A percentile compares a stretch with the other conserved stretches of the same genome.
phyloP scores from a whole-genome alignment of 148 eudicot genomes.

The Diospyros kaki region DNA sequence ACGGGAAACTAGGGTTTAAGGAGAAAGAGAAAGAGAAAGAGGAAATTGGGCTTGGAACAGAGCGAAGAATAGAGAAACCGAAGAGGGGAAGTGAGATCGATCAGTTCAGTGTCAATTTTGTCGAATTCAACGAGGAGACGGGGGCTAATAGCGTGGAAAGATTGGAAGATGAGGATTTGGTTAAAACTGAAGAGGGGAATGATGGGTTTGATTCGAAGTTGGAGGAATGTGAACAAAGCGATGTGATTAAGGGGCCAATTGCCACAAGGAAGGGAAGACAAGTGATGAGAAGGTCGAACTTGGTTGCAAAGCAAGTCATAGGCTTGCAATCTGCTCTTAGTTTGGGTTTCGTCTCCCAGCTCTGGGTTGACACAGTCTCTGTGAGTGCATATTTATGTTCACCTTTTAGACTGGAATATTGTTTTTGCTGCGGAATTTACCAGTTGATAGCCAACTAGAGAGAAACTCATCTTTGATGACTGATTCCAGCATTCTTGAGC shows the following conservation, averaged over 20 bases:
- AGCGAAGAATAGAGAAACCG: background rate
- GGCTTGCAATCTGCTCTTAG: slow-evolving; percentile 51
- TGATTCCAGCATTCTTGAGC: too few relatives aligned
- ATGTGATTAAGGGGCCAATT: slow-evolving; percentile 6
- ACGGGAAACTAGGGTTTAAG: slow-evolving; percentile 21
- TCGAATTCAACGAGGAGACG: slow-evolving; percentile 13
- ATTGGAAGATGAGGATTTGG: slow-evolving; percentile 23
- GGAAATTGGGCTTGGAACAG: slow-evolving; percentile 3
- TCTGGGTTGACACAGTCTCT: slow-evolving; percentile 56
- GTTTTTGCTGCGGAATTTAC: background rate
- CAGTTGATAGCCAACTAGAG: too few relatives aligned
- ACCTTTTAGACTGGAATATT: background rate
- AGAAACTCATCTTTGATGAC: too few relatives aligned
- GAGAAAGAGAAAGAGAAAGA: slow-evolving; percentile 21
- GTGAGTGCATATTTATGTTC: slow-evolving; percentile 32
- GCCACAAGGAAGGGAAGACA: slow-evolving; percentile 28
- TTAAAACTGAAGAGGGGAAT: slow-evolving; percentile 17
- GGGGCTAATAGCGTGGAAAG: slow-evolving; percentile 9
- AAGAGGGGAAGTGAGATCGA: background rate
- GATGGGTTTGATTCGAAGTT: slow-evolving; percentile 14
- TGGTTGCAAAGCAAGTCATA: slow-evolving; percentile 76
- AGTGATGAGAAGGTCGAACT: slow-evolving; percentile 48
- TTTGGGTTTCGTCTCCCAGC: slow-evolving; percentile 62
- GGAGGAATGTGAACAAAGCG: slow-evolving; percentile 19
- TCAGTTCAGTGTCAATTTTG: slow-evolving; percentile 5